phyloP scores from a whole-genome alignment of 495 filamentous ascomycete species.

The Penicillium soppii region DNA sequence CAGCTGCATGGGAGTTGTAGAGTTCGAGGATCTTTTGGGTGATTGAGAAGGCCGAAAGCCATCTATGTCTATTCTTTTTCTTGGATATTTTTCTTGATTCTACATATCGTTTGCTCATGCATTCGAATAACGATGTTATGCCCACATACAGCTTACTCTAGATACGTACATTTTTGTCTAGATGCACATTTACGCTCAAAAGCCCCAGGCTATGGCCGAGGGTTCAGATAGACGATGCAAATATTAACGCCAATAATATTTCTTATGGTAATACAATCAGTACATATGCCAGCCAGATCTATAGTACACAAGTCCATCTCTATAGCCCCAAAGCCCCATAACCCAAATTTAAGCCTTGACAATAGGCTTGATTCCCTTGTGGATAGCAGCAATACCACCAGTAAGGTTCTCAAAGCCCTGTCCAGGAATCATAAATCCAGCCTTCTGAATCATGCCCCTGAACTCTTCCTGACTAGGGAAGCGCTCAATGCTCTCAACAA shows the following conservation, averaged over 20 bases:
- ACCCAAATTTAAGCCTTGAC: conserved; percentile 19
- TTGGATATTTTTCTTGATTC: conserved; percentile 9
- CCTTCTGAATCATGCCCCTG: conserved; percentile 80
- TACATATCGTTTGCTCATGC: conserved; percentile 9
- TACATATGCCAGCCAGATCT: conserved; percentile 1
- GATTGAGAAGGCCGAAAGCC: conserved; percentile 8
- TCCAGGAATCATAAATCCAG: conserved; percentile 83
- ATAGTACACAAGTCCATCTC: conserved; percentile 1
- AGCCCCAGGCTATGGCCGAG: neutral
- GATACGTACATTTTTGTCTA: neutral
- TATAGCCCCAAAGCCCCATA: neutral
- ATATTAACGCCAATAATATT: conserved; percentile 9
- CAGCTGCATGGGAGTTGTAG: conserved; percentile 35
- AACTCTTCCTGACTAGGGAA: conserved; percentile 88
- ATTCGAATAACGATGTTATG: conserved; percentile 22
- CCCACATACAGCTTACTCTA: conserved; percentile 1
- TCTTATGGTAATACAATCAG: conserved; percentile 11
- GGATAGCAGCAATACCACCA: conserved; percentile 88
- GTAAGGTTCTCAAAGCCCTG: conserved; percentile 85
- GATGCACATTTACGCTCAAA: conserved; percentile 3
- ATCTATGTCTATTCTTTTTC: neutral
- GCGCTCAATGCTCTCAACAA: conserved; percentile 95
- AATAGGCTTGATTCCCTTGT: conserved; percentile 91
- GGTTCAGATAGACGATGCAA: neutral
- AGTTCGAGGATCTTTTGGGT: conserved; percentile 36